Evolutionary conservation across 306 rosid species (phyloP).

Genomic region (Cucumis sativus): Cucumber_9930_V3 NC_026658.2:2473001-2473500

Average conservation of each 20-base stretch:
- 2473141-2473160: not conserved
- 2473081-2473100: not conserved
- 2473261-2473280: not conserved
- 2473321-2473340: slow-evolving; percentile 14
- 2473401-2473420: not conserved
- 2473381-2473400: not conserved
- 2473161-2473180: not conserved
- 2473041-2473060: not conserved
- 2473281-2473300: slow-evolving; percentile 4
- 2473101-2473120: slow-evolving; percentile 1
- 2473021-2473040: not conserved
- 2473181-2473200: not conserved
- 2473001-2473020: not conserved
- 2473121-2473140: not conserved
- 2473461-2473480: not conserved
- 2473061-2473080: not conserved
- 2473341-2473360: slow-evolving; percentile 6
- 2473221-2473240: not conserved
- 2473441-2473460: not conserved
- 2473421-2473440: not conserved
- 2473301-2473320: not conserved
- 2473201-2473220: not conserved
- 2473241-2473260: not conserved
- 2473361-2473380: not conserved
- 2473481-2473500: not conserved